Percentiles rank a stretch among this genome's conserved stretches.
These are phyloP conservation scores for Cryoendolithus antarcticus DNA, from an alignment of 2,329 filamentous ascomycete species.

Conservation along the genomic window DNA sequence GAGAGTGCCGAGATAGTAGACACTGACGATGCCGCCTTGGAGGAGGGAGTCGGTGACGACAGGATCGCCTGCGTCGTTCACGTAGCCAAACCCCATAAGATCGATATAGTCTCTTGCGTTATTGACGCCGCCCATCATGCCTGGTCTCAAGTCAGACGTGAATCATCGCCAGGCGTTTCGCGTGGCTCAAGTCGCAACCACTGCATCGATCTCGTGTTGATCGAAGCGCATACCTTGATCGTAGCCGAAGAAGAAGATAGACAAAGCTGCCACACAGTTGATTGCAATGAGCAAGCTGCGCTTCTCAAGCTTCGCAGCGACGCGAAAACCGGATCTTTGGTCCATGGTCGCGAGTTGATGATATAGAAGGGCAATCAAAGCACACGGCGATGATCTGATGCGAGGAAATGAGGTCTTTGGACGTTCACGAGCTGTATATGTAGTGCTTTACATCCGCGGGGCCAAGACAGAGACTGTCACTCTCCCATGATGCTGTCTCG, in stretches of 20 bases:
- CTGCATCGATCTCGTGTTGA: too few relatives aligned
- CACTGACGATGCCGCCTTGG: constrained; percentile 46
- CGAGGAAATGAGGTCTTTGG: too few relatives aligned
- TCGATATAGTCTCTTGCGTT: constrained; percentile 51
- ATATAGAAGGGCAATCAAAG: too few relatives aligned
- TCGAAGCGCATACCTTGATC: constrained; percentile 41
- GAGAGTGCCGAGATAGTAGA: constrained; percentile 50
- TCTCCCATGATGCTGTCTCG: too few relatives aligned
- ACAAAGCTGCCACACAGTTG: constrained; percentile 51
- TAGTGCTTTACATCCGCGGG: too few relatives aligned
- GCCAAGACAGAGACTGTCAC: too few relatives aligned
- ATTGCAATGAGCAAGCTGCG: constrained; percentile 46
- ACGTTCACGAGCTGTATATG: too few relatives aligned
- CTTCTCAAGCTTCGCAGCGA: constrained; percentile 33
- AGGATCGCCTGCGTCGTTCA: constrained; percentile 31
- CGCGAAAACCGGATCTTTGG: too few relatives aligned
- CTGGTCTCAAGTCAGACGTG: constrained; percentile 8
- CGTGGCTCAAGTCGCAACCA: too few relatives aligned
- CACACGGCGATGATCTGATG: too few relatives aligned
- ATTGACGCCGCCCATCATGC: constrained; percentile 52
- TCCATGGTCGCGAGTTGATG: too few relatives aligned
- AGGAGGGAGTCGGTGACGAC: constrained; percentile 47
- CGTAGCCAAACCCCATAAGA: constrained; percentile 53
- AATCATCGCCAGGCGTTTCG: too few relatives aligned
- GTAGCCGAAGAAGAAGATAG: constrained; percentile 53